These are phyloP conservation scores for Priceomyces fermenticarens DNA, from an alignment of 805 yeast genomes.

Conservation along the genomic window DNA sequence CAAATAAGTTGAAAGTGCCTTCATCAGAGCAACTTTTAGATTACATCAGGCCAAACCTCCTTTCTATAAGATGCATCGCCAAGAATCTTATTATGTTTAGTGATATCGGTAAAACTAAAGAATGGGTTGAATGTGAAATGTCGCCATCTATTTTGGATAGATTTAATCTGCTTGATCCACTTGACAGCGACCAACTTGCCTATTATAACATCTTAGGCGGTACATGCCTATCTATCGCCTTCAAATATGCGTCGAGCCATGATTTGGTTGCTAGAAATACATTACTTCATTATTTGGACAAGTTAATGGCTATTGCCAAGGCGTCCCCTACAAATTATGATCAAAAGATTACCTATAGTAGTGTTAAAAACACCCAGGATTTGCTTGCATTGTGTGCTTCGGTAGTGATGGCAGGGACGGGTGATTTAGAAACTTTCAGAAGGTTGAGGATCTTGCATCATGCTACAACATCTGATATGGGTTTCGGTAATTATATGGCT, in stretches of 20 bases:
- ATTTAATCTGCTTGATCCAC: conserved; percentile 17
- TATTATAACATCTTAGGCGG: conserved; percentile 72
- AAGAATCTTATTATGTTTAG: conserved; percentile 73
- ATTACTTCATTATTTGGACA: conserved; percentile 53
- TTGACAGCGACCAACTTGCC: conserved; percentile 62
- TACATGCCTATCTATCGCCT: conserved; percentile 66
- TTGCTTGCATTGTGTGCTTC: conserved; percentile 63
- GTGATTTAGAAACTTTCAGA: conserved; percentile 76
- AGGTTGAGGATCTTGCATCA: conserved; percentile 71
- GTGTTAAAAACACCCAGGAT: conserved; percentile 56
- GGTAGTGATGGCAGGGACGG: conserved; percentile 84
- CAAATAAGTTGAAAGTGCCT: conserved; percentile 61
- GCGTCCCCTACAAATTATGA: conserved; percentile 52
- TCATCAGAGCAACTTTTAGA: conserved; percentile 55
- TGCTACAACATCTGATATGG: conserved; percentile 41
- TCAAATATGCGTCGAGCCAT: conserved; percentile 72
- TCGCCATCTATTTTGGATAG: conserved; percentile 43
- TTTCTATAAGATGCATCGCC: conserved; percentile 63
- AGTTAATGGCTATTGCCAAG: conserved; percentile 41
- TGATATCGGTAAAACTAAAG: conserved; percentile 41
- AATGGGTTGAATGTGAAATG: conserved; percentile 59
- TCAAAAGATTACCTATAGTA: conserved; percentile 50
- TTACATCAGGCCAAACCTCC: conserved; percentile 75
- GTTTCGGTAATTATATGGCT: conserved; percentile 74
- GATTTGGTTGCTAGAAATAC: conserved; percentile 52